Evolutionary conservation across 169 alveolate genomes (phyloP).

Genomic region (Plasmodium blacklocki): DNA sequence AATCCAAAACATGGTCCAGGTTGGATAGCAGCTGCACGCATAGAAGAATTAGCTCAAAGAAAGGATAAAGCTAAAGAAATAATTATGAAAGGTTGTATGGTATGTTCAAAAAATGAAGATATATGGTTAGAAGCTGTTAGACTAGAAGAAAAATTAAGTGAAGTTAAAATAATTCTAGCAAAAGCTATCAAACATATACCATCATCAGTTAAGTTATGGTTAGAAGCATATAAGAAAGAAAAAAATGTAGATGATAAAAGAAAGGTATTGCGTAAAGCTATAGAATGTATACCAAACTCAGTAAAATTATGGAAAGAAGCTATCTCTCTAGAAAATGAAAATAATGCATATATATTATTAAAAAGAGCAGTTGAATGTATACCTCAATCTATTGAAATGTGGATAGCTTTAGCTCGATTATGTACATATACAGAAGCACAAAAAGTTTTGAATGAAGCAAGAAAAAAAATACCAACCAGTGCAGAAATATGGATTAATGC

Average conservation of each 20-base stretch:
- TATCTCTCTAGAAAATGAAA: slow-evolving; percentile 94
- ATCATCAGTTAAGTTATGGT: slow-evolving; percentile 95
- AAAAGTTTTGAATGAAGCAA: slow-evolving; percentile 97
- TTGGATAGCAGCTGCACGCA: slow-evolving; percentile 99
- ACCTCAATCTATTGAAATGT: slow-evolving; percentile 97
- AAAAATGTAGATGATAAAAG: slow-evolving; percentile 89
- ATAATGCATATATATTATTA: slow-evolving; percentile 94
- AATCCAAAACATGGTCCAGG: slow-evolving; percentile 98
- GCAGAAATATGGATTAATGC: slow-evolving; percentile 97
- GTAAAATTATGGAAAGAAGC: slow-evolving; percentile 98
- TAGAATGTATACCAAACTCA: slow-evolving; percentile 97
- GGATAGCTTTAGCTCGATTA: slow-evolving; percentile 98
- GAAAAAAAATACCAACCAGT: slow-evolving; percentile 96
- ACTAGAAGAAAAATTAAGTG: slow-evolving; percentile 93
- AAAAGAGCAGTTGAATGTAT: slow-evolving; percentile 98
- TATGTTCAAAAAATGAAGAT: slow-evolving; percentile 98
- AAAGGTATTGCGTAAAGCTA: slow-evolving; percentile 94
- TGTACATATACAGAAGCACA: slow-evolving; percentile 98
- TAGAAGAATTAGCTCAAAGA: slow-evolving; percentile 97
- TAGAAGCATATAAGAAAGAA: slow-evolving; percentile 96
- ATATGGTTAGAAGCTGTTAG: slow-evolving; percentile 99
- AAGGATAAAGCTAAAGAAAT: slow-evolving; percentile 96
- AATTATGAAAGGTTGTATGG: slow-evolving; percentile 95
- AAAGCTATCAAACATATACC: slow-evolving; percentile 92
- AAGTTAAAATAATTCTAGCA: slow-evolving; percentile 95